These are phyloP conservation scores for Sechiopsis laciniata DNA, from an alignment of 306 rosid species.

Conservation along the genomic window DNA sequence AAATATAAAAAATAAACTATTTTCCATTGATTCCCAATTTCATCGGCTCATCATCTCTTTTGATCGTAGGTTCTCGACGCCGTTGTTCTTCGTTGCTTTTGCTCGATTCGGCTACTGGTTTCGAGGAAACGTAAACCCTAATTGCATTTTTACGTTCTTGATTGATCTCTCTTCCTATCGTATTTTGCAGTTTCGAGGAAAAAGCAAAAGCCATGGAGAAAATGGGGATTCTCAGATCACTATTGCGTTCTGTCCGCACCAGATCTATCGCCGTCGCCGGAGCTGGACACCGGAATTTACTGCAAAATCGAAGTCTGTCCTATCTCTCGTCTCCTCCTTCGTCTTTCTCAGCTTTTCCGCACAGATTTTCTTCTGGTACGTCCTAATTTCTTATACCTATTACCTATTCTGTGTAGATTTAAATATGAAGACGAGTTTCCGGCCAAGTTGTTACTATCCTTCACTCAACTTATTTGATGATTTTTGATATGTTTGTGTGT, in stretches of 20 bases:
- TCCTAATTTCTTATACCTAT: neutral
- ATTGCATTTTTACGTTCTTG: too few species aligned
- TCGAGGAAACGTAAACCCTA: too few species aligned
- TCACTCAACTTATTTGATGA: neutral
- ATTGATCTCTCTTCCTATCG: too few species aligned
- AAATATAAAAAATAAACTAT: too few species aligned
- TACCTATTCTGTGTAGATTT: neutral
- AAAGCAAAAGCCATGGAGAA: slow-evolving; percentile 42
- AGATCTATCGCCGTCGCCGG: slow-evolving; percentile 45
- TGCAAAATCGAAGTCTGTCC: slow-evolving; percentile 31
- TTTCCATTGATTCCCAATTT: too few species aligned
- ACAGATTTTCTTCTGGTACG: slow-evolving; percentile 22
- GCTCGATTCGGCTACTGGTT: too few species aligned
- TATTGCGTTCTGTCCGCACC: slow-evolving; percentile 52
- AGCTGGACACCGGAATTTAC: slow-evolving; percentile 20
- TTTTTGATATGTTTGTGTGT: neutral
- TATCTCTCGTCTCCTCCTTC: slow-evolving; percentile 26
- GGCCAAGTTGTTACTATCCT: neutral
- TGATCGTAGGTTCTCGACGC: too few species aligned
- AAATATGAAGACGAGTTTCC: neutral
- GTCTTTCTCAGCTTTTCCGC: slow-evolving; percentile 9
- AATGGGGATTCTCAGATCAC: slow-evolving; percentile 43
- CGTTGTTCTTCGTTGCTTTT: too few species aligned
- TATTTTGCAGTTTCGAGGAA: slow-evolving; percentile 15
- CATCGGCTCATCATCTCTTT: too few species aligned